These are phyloP conservation scores for Reutealis trisperma DNA, from an alignment of 345 rosid genomes.

Conservation along the genomic window DNA sequence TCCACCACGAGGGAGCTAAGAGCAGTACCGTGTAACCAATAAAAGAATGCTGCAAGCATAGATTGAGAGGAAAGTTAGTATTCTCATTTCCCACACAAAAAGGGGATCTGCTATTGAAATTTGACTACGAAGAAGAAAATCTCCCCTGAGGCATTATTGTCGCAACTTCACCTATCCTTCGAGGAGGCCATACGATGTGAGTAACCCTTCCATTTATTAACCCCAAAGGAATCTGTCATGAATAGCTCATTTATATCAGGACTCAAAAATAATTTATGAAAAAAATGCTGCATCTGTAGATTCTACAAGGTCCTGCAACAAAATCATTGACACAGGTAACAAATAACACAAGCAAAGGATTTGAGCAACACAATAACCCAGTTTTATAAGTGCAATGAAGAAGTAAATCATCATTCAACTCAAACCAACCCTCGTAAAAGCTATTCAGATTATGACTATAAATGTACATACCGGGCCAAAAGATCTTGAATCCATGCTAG, in stretches of 20 bases:
- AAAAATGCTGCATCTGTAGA: not conserved
- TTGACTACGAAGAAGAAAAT: slow-evolving; percentile 17
- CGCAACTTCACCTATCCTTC: slow-evolving; percentile 50
- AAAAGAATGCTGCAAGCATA: not conserved
- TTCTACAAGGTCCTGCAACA: not conserved
- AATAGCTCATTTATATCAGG: slow-evolving; percentile 10
- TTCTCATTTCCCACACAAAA: not conserved
- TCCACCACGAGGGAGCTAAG: not conserved
- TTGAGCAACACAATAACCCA: not conserved
- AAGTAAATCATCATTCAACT: too few species aligned
- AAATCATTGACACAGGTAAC: not conserved
- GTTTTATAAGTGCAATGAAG: not conserved
- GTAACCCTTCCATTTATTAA: slow-evolving; percentile 68
- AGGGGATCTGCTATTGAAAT: not conserved
- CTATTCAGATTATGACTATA: not conserved
- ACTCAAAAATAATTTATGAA: not conserved
- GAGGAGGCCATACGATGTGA: slow-evolving; percentile 80
- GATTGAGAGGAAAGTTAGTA: not conserved
- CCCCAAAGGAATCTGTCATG: slow-evolving; percentile 80
- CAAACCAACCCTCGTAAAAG: not conserved
- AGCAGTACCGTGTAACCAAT: not conserved
- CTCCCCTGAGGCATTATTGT: slow-evolving; percentile 21
- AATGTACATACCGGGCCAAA: slow-evolving; percentile 78
- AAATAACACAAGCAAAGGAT: not conserved
- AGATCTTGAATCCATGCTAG: slow-evolving; percentile 75